A percentile compares a stretch with the other conserved stretches of the same genome.
phyloP scores from a whole-genome alignment of 495 filamentous ascomycete species.

The Immersiella caudata region DNA sequence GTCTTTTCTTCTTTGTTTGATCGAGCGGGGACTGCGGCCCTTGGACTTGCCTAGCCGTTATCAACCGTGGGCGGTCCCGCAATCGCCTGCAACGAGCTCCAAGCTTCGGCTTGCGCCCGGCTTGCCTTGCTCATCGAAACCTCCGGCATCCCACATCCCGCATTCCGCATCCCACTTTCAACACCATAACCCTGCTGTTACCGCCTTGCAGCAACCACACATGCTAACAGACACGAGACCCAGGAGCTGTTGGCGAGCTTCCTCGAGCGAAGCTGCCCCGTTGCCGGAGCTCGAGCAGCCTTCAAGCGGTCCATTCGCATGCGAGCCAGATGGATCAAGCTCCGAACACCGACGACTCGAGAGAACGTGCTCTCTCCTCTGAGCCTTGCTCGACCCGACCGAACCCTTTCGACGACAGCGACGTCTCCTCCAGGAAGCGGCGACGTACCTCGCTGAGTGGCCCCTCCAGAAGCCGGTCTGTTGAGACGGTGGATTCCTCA shows the following conservation, averaged over 20 bases:
- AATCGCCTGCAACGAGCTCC: neutral
- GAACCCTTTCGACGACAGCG: slow-evolving; percentile 59
- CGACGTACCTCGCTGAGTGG: slow-evolving; percentile 49
- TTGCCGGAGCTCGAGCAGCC: slow-evolving; percentile 34
- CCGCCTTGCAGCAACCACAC: slow-evolving; percentile 22
- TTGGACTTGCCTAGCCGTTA: neutral
- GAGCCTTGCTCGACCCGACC: slow-evolving; percentile 61
- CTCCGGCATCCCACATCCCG: neutral
- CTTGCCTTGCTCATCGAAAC: neutral
- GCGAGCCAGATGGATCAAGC: slow-evolving; percentile 58
- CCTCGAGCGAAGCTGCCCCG: slow-evolving; percentile 38
- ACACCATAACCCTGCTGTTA: slow-evolving; percentile 10
- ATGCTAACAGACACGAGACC: slow-evolving; percentile 38
- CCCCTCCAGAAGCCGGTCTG: slow-evolving; percentile 46
- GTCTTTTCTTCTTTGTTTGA: neutral
- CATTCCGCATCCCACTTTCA: slow-evolving; percentile 5
- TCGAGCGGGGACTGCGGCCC: neutral
- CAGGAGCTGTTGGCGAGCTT: slow-evolving; percentile 42
- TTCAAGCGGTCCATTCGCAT: slow-evolving; percentile 28
- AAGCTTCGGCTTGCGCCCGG: neutral
- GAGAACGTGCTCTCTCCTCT: slow-evolving; percentile 60
- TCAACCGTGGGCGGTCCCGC: slow-evolving; percentile 7
- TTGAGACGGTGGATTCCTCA: slow-evolving; percentile 41
- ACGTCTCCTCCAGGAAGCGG: slow-evolving; percentile 55
- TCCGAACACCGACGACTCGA: slow-evolving; percentile 51